Conservation (phyloP, 148 eudicot species). For the Camellia lanceoleosa region DNA sequence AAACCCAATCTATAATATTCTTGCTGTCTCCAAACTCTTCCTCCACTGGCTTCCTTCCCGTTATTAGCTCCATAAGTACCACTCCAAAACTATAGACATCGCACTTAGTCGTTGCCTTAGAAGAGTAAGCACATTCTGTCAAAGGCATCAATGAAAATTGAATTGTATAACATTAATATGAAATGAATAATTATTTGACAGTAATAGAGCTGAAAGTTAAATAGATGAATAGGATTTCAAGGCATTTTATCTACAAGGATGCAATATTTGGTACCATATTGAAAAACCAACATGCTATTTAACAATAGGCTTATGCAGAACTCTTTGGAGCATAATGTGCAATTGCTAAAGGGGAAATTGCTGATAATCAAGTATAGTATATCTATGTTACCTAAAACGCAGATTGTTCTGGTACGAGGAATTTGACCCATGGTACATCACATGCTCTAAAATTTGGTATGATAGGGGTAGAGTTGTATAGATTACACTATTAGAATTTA, state of each 20-base stretch:
- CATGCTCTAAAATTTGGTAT: no score
- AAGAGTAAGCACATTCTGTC: constrained; percentile 73
- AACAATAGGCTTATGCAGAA: background rate
- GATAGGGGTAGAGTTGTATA: no score
- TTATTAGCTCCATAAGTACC: constrained; percentile 76
- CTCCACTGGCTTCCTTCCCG: constrained; percentile 84
- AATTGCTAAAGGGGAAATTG: background rate
- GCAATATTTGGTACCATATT: background rate
- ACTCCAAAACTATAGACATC: constrained; percentile 91
- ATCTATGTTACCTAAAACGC: background rate
- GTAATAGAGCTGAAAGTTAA: no score
- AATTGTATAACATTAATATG: background rate
- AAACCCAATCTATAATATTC: constrained; percentile 80
- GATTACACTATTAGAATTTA: no score
- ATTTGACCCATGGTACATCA: no score
- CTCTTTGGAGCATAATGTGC: constrained; percentile 1
- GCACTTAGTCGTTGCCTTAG: constrained; percentile 82
- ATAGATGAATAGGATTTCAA: no score
- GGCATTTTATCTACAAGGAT: background rate
- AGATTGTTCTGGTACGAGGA: no score
- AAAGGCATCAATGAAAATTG: constrained; percentile 6
- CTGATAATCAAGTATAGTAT: background rate
- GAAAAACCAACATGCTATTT: background rate
- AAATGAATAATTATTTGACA: no score
- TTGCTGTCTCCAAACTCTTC: constrained; percentile 87